Evolutionary conservation across 179 eudicot species (phyloP).

Genomic region (Nepenthes alata): DNA sequence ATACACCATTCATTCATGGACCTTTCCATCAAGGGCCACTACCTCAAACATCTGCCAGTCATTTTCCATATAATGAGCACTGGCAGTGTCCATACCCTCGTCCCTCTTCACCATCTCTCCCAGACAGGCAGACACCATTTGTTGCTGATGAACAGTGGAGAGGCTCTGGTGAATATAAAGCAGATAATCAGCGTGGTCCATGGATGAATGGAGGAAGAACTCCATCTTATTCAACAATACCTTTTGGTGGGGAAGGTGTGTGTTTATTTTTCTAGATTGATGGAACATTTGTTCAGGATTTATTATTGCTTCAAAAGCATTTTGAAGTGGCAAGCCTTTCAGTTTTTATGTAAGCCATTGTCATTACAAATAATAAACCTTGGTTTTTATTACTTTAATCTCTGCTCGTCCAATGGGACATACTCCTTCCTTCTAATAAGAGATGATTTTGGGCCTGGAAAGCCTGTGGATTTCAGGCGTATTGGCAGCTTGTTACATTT

Average conservation of each 20-base stretch:
- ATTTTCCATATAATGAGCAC: conserved; percentile 33
- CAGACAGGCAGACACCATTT: conserved; percentile 43
- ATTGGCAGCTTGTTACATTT: too few relatives aligned
- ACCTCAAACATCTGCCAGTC: conserved; percentile 35
- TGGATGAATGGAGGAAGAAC: conserved; percentile 58
- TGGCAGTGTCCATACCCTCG: conserved; percentile 15
- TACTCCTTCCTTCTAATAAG: not conserved
- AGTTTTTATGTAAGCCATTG: not conserved
- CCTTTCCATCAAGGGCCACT: conserved; percentile 32
- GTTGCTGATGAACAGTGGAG: conserved; percentile 58
- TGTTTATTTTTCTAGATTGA: not conserved
- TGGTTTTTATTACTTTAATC: too few relatives aligned
- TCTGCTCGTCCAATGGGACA: not conserved
- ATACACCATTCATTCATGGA: conserved; percentile 36
- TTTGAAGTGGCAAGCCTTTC: too few relatives aligned
- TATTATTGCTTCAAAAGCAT: too few relatives aligned
- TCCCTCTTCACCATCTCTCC: conserved; percentile 31
- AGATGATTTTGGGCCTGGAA: not conserved
- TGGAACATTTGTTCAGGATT: not conserved
- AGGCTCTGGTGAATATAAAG: conserved; percentile 42
- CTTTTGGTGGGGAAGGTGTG: conserved; percentile 16
- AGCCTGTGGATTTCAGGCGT: too few relatives aligned
- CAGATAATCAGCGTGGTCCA: conserved; percentile 34
- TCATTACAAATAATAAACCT: not conserved
- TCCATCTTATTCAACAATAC: conserved; percentile 26